Evolutionary conservation across 1,284 basidiomycete species (phyloP).

Genomic region (Sporisorium reilianum): DNA sequence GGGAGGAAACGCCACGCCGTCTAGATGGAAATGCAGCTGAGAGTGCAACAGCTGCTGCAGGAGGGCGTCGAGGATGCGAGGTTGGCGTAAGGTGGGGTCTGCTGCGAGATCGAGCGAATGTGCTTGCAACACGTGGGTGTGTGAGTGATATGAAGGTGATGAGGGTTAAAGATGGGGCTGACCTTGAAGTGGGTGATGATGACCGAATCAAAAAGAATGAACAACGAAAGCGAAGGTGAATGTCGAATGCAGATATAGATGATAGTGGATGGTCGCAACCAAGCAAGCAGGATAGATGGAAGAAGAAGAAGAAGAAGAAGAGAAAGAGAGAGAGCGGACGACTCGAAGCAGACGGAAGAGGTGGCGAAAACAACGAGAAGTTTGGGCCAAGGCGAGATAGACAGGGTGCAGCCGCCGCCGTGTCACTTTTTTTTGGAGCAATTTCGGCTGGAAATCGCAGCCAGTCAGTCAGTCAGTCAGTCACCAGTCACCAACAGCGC

Average conservation of each 20-base stretch:
- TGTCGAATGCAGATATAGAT: neutral
- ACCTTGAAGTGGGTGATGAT: neutral
- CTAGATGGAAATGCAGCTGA: neutral
- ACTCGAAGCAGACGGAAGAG: neutral
- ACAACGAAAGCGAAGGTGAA: constrained; percentile 1
- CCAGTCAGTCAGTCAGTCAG: too few relatives aligned
- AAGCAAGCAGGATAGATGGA: neutral
- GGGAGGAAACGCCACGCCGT: neutral
- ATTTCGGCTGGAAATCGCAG: too few relatives aligned
- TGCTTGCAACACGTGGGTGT: neutral
- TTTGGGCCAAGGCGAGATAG: neutral
- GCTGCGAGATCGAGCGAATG: neutral
- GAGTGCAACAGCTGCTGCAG: neutral
- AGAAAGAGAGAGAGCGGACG: too few relatives aligned
- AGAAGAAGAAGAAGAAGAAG: too few relatives aligned
- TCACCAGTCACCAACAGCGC: too few relatives aligned
- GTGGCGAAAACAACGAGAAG: neutral
- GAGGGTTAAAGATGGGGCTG: too few relatives aligned
- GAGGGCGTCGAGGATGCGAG: neutral
- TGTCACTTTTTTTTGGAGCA: neutral
- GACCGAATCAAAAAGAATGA: neutral
- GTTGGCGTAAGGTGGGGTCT: neutral
- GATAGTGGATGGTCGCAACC: neutral
- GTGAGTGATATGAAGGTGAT: too few relatives aligned
- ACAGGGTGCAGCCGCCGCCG: neutral